Evolutionary conservation across 2,329 filamentous ascomycete genomes (phyloP), one percentile per base, ranked within the genome.

Genomic region (Pseudogymnoascus sp.): DNA sequence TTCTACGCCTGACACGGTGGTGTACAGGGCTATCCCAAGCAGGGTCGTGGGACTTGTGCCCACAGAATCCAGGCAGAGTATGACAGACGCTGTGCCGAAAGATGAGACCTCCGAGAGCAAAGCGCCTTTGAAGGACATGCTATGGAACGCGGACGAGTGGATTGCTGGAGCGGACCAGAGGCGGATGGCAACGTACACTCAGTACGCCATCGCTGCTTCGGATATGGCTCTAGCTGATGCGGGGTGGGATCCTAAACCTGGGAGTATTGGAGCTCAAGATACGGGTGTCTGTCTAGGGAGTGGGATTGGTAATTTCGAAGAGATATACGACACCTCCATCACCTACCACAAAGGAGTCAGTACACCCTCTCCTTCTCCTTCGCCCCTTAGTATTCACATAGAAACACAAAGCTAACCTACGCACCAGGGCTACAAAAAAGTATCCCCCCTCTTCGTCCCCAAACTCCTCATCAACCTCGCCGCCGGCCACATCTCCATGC

Each of bases 201-300:
- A 97, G 74, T 97, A 95, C 77, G 93, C 92, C 12, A 82, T 96
- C 71, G 91, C 90, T 11, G 91, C 92, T 2, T 83, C 91, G 0
- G 84, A 91, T 60, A 94, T 97, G 82, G 94, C 94, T 0, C 78
- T 99, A 60, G 76, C 83, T 29, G 91, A 97, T 78, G 88, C 93
- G 0, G 85, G 82, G 2, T 97, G 92, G 91, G 79, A 65, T 62
- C 72, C 72, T 41, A 61, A 65, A 7, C 26, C 60, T n/a, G 70
- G 59, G 29, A 68, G 82, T 59, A 81, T 85, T 23, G 84, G 92
- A 63, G 81, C 83, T 23, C 89, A 96, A 71, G 81, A 81, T 62
- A 96, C 92, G 0, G 94, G 94, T 0, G 90, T 99, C 1, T 96
- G 93, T 70, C 81, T 99, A 41, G 94, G 94, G 2, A 97, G 93